These are phyloP conservation scores for Lepidium sativum DNA, from an alignment of 345 rosid genomes.

Conservation along the genomic window DNA sequence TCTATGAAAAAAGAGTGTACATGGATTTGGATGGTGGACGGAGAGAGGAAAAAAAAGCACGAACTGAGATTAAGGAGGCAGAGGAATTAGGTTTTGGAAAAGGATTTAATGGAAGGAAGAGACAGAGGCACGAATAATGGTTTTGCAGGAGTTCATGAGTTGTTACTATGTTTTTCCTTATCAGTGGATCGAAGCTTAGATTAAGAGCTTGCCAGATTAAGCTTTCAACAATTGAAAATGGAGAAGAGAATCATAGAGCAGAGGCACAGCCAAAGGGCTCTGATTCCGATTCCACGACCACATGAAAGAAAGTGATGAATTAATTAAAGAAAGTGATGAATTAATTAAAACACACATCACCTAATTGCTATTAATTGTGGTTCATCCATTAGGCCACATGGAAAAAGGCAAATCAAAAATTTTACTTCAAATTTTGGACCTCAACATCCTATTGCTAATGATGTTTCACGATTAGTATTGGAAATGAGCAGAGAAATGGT, in stretches of 20 bases:
- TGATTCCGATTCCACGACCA: background rate
- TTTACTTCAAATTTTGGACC: too few relatives aligned
- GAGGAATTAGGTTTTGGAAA: slow-evolving; percentile 17
- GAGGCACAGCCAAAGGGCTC: background rate
- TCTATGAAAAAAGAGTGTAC: slow-evolving; percentile 10
- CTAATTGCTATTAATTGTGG: too few relatives aligned
- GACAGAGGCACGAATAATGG: slow-evolving; percentile 36
- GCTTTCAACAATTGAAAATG: background rate
- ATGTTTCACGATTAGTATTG: too few relatives aligned
- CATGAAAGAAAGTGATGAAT: too few relatives aligned
- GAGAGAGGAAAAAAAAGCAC: slow-evolving; percentile 17
- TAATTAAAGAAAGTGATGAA: too few relatives aligned
- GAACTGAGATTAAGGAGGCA: slow-evolving; percentile 17
- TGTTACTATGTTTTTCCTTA: background rate
- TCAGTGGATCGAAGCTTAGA: background rate
- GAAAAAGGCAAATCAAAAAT: too few relatives aligned
- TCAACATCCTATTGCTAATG: too few relatives aligned
- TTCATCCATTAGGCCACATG: too few relatives aligned
- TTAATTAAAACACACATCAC: too few relatives aligned
- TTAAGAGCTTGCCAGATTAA: background rate
- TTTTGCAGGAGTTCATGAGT: slow-evolving; percentile 49
- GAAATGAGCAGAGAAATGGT: too few relatives aligned
- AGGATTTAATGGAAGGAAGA: slow-evolving; percentile 15
- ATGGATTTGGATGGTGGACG: slow-evolving; percentile 10
- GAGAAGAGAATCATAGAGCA: background rate